Evolutionary conservation across 2,329 filamentous ascomycete genomes (phyloP), one percentile per base, ranked within the genome.

Genomic region (Pseudogymnoascus sp.): DNA sequence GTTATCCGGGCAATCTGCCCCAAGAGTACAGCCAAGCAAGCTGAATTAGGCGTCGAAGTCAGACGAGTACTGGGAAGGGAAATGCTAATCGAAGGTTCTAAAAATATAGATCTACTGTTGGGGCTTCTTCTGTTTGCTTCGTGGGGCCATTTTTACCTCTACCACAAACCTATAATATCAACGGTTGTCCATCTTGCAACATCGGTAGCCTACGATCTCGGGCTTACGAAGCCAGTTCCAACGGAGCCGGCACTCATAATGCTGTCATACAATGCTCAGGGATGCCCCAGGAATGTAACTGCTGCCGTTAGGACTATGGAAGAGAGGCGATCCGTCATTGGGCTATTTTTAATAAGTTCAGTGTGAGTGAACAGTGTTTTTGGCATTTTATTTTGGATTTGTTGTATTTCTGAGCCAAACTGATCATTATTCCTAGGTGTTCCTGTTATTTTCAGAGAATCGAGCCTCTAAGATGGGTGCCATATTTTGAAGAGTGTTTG

Each of bases 191-290:
- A 65, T 15, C 64, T 66, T 40, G 64, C 64, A 18, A 60, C 62
- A 25, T 62, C 64, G 5, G 5, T 66, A n/a, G 63, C 61, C 7
- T 64, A 33, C 13, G 65, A 66, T 5, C 65, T 65, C 18, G 62
- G 61, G 8, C 48, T 65, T n/a, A 66, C 61, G 35, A 66, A 62
- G 42, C 36, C 65, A 6, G 55, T 62, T 39, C 61, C 64, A 10
- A 65, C 61, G 12, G 62, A 66, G 59, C 62, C 52, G 9, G 52
- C 21, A 9, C 29, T 55, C 27, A 55, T 55, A 9, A 55, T 55
- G 45, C 45, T 55, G 33, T n/a, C 45, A 4, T 55, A 55, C 21
- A 55, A 55, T 33, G 45, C 45, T n/a, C 45, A 55, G 18, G 45
- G 45, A 18, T 55, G 45, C 12, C 45, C 45, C 27, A 55, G 9